Evolutionary conservation across 2,329 filamentous ascomycete species (phyloP), one percentile per base, ranked within the genome.

Genomic region (Colletotrichum gigasporum): DNA sequence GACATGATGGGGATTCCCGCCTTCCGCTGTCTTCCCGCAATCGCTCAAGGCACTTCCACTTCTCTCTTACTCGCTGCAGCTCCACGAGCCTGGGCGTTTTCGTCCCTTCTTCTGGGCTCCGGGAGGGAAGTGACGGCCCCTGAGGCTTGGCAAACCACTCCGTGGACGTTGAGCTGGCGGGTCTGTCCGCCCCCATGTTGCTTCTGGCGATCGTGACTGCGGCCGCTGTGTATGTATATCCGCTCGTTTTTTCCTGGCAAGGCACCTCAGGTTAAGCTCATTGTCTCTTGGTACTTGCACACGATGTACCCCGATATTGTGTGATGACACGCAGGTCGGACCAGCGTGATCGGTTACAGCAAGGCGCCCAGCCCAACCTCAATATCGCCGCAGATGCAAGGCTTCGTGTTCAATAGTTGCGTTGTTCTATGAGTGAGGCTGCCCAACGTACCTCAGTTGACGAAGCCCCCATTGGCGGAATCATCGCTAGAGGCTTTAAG

Each of bases 1-100:
- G n/a, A n/a, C n/a, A n/a, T n/a, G n/a, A n/a, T n/a, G n/a, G 53
- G 41, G 41, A 47, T 47, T 54, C 18, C 51, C 51, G 51, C 37
- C 41, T 24, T 35, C 41, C 41, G 53, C 53, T 37, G 20, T 24
- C 30, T 20, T 32, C 30, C 18, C 52, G 20, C 20, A 20, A n/a
- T n/a, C 14, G 34, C 12, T 14, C n/a, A n/a, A n/a, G n/a, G 34
- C n/a, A 12, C 48, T 51, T 30, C 48, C 22, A 32, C 24, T 26
- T 7, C 34, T 47, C 44, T 30, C 24, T 30, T 14, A 26, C 26
- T 18, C 12, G 37, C 16, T 18, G 16, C n/a, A 16, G 24, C 44
- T 5, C 12, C 26, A 50, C 6, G 30, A 52, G 48, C 39, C 32
- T 56, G 20, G 53, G 41, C 53, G 30, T 18, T 47, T 47, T 45